Conservation (phyloP, 306 rosid genomes). For the Vigna radiata region DNA sequence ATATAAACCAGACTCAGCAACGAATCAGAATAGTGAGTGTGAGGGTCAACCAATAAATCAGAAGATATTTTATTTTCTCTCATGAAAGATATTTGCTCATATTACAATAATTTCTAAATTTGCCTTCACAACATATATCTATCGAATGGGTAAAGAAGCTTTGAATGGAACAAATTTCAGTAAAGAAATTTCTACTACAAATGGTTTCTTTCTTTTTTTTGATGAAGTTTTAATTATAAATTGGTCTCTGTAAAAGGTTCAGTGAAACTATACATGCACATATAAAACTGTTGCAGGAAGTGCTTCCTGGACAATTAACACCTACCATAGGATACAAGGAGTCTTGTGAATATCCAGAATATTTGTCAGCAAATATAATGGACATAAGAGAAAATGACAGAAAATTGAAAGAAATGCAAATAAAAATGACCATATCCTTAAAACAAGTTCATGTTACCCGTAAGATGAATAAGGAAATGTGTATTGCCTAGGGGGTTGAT, state of each 20-base stretch:
- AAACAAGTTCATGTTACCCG: too few relatives aligned
- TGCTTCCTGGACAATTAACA: too few relatives aligned
- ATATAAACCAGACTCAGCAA: neutral
- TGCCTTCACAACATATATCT: slow-evolving; percentile 2
- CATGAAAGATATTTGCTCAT: neutral
- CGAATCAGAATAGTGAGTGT: neutral
- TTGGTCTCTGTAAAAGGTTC: slow-evolving; percentile 28
- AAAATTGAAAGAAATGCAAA: too few relatives aligned
- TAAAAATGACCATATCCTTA: too few relatives aligned
- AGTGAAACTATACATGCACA: neutral
- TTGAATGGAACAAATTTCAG: slow-evolving; percentile 19
- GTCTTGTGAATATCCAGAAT: too few relatives aligned
- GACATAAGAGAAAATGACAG: too few relatives aligned
- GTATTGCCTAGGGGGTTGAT: too few relatives aligned
- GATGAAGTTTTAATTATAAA: slow-evolving; percentile 13
- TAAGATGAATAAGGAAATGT: too few relatives aligned
- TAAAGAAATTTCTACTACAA: slow-evolving; percentile 3
- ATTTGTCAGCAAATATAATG: too few relatives aligned
- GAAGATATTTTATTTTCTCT: slow-evolving; percentile 17
- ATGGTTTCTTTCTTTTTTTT: neutral
- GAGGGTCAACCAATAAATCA: slow-evolving; percentile 15
- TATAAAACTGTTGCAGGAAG: too few relatives aligned
- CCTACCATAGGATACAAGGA: too few relatives aligned
- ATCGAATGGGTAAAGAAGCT: neutral
- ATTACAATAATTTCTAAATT: neutral